These are phyloP conservation scores for Populus nigra DNA, from an alignment of 345 rosid genomes.

Conservation along the genomic window DNA sequence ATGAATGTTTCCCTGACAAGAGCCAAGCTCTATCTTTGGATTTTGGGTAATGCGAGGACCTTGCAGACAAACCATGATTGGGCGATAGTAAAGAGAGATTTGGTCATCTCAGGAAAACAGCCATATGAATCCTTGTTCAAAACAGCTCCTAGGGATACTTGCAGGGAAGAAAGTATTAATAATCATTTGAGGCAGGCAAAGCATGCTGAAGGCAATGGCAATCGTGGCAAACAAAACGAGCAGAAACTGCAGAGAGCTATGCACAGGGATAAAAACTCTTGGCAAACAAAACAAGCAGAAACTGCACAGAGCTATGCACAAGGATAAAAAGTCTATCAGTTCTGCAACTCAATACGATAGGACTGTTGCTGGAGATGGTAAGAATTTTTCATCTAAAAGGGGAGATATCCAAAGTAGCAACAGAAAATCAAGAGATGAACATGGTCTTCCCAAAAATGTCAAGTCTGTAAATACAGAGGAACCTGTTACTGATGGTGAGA, in stretches of 20 bases:
- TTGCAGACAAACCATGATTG: slow-evolving; percentile 66
- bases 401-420: slow-evolving; percentile 28
- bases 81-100: slow-evolving; percentile 86
- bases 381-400: slow-evolving; percentile 22
- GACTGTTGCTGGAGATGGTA: slow-evolving; percentile 25
- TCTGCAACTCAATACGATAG: slow-evolving; percentile 2
- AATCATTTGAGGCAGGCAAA: slow-evolving; percentile 21
- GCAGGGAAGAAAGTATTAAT: slow-evolving; percentile 23
- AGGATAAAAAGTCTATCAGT: slow-evolving; percentile 20
- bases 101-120: slow-evolving; percentile 51
- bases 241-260: slow-evolving; percentile 19
- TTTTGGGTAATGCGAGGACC: slow-evolving; percentile 80
- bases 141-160: slow-evolving; percentile 23
- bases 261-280: slow-evolving; percentile 24
- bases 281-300: slow-evolving; percentile 31
- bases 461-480: slow-evolving; percentile 18
- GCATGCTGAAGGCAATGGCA: slow-evolving; percentile 18
- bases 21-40: slow-evolving; percentile 91
- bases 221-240: slow-evolving; percentile 30
- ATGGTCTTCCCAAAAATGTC: slow-evolving; percentile 23
- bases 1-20: slow-evolving; percentile 98
- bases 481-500: slow-evolving; percentile 22
- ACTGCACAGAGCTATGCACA: slow-evolving; percentile 18
- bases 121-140: slow-evolving; percentile 55
- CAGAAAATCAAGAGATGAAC: slow-evolving; percentile 33